Percentiles rank a stretch among this genome's conserved stretches.
These are phyloP conservation scores for Calycina herbarum DNA, from an alignment of 2,329 filamentous ascomycete genomes.

Conservation along the genomic window DNA sequence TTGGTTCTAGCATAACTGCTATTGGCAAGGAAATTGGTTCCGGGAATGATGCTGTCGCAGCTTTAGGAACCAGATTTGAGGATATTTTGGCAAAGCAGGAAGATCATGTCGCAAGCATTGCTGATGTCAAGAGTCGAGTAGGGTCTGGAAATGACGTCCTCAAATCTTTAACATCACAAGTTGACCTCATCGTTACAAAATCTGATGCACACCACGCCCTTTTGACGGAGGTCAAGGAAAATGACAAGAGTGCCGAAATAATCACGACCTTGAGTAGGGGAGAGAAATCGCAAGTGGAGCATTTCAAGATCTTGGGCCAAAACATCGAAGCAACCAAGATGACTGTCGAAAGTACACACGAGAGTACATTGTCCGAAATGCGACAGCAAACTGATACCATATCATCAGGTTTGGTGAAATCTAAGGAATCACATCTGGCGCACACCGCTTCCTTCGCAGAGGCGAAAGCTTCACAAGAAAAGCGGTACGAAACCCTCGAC, in stretches of 20 bases:
- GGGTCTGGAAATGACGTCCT: background rate
- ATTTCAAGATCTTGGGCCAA: background rate
- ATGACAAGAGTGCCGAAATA: conserved; percentile 5
- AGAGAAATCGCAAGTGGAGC: background rate
- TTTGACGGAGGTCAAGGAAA: background rate
- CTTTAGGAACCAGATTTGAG: background rate
- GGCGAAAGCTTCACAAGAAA: conserved; percentile 4
- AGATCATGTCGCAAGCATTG: background rate
- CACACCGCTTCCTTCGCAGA: background rate
- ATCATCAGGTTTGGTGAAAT: background rate
- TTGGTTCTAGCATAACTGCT: background rate
- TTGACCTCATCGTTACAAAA: background rate
- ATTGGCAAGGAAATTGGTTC: background rate
- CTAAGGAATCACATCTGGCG: background rate
- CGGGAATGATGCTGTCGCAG: background rate
- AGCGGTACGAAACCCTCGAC: background rate
- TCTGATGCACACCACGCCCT: background rate
- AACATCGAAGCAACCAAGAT: background rate
- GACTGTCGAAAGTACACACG: background rate
- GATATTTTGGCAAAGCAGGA: background rate
- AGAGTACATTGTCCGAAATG: background rate
- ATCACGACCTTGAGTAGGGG: background rate
- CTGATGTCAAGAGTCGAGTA: background rate
- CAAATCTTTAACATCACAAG: background rate
- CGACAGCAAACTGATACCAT: background rate